Percentiles rank a stretch among this genome's conserved stretches.
phyloP scores from a whole-genome alignment of 768 basidiomycete genomes.

The Trametes gibbosa region DNA sequence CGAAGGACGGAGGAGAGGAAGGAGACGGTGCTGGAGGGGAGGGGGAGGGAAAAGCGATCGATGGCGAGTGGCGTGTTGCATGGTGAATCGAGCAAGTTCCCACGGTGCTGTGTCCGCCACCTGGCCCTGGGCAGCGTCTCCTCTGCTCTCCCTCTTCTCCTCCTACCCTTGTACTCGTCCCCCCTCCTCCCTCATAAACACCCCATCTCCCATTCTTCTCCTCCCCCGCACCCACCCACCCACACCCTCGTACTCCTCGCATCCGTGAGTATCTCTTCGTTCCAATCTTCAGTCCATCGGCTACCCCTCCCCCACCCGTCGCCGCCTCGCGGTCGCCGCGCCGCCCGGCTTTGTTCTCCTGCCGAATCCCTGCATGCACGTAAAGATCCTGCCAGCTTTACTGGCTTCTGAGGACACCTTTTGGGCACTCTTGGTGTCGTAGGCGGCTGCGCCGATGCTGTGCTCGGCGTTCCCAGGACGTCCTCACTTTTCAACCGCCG shows the following conservation, averaged over 20 bases:
- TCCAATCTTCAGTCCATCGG: conserved; percentile 1
- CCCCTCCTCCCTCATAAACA: conserved; percentile 14
- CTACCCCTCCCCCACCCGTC: conserved; percentile 8
- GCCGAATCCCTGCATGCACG: conserved; percentile 12
- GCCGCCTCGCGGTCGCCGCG: conserved; percentile 21
- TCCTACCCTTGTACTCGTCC: conserved; percentile 24
- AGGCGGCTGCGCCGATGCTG: conserved; percentile 19
- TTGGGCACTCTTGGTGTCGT: not conserved
- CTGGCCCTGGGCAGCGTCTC: conserved; percentile 29
- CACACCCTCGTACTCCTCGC: conserved; percentile 14
- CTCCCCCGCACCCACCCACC: conserved; percentile 13
- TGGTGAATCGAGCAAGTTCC: conserved; percentile 15
- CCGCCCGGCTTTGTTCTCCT: conserved; percentile 7
- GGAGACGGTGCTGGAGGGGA: not conserved
- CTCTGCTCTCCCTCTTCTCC: conserved; percentile 28
- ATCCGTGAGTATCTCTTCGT: conserved; percentile 17
- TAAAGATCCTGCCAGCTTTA: conserved; percentile 14
- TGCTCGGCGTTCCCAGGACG: conserved; percentile 19
- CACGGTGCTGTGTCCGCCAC: conserved; percentile 25
- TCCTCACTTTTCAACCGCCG: conserved; percentile 11
- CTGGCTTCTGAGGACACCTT: not conserved
- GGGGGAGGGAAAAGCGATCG: not conserved
- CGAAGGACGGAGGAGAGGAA: not conserved
- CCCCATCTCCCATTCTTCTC: conserved; percentile 11
- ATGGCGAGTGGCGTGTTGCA: conserved; percentile 15